Evolutionary conservation across 108 stramenopile species (phyloP).

Genomic region (Parietichytrium sp.): DNA sequence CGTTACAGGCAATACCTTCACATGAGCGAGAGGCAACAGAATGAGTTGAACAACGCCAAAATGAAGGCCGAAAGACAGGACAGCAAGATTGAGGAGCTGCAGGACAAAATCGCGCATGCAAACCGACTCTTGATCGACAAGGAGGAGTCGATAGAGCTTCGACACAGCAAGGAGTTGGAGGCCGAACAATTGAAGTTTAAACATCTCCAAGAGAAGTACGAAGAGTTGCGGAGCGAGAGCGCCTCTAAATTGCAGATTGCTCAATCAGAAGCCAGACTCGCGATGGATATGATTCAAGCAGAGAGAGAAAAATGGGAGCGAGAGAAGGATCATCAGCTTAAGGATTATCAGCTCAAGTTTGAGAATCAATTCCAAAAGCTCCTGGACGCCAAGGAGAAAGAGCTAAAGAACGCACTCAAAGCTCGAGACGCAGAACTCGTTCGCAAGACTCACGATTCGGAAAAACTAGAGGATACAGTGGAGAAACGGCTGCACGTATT

Average conservation of each 20-base stretch:
- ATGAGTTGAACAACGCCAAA: background rate
- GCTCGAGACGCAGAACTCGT: background rate
- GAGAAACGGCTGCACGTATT: background rate
- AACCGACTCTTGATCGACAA: background rate
- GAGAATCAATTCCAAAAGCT: slow-evolving; percentile 5
- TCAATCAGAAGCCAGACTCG: background rate
- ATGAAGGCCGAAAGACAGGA: background rate
- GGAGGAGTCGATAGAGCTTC: background rate
- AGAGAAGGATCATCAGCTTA: slow-evolving; percentile 25
- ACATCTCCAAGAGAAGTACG: background rate
- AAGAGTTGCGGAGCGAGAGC: background rate
- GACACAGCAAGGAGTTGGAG: background rate
- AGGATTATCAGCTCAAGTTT: background rate
- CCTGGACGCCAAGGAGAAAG: background rate
- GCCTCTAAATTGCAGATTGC: background rate
- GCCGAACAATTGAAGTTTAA: background rate
- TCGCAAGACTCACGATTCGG: background rate
- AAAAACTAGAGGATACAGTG: background rate
- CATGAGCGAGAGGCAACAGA: background rate
- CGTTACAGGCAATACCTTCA: too few relatives aligned
- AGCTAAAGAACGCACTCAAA: background rate
- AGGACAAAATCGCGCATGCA: slow-evolving; percentile 8
- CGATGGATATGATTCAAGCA: background rate
- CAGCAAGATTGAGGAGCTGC: background rate
- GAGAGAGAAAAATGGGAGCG: background rate